phyloP scores from a whole-genome alignment of 2,329 filamentous ascomycete genomes.

The Fusarium compactum region DNA sequence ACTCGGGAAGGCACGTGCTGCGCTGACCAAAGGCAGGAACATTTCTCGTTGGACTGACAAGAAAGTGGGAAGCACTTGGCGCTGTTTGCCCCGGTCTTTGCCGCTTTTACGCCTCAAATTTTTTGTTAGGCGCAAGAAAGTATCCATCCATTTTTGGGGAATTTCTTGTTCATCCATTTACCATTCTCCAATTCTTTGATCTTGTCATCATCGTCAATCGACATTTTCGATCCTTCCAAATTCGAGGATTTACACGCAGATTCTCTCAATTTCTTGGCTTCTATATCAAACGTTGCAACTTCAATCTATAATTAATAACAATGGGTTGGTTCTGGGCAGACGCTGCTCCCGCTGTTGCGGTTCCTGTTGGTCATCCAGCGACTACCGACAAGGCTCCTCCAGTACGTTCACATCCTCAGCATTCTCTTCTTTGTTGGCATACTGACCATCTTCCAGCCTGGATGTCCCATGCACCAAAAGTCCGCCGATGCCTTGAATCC shows the following conservation, averaged over 20 bases:
- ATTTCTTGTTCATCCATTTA: slow-evolving; percentile 36
- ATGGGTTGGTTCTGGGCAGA: slow-evolving; percentile 78
- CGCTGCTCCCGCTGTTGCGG: slow-evolving; percentile 52
- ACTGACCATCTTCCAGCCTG: slow-evolving; percentile 55
- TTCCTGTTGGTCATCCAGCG: slow-evolving; percentile 51
- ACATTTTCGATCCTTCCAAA: slow-evolving; percentile 6
- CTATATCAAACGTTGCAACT: slow-evolving; percentile 1
- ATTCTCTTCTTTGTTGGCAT: background rate
- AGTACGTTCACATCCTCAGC: slow-evolving; percentile 41
- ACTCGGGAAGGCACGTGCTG: slow-evolving; percentile 45
- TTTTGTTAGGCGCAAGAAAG: slow-evolving; percentile 34
- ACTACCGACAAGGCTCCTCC: slow-evolving; percentile 50
- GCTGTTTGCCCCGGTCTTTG: slow-evolving; percentile 33
- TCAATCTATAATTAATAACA: slow-evolving; percentile 16
- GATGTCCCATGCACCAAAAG: slow-evolving; percentile 70
- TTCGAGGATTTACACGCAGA: background rate
- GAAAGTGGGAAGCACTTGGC: slow-evolving; percentile 10
- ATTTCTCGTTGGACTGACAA: slow-evolving; percentile 1
- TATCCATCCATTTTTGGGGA: slow-evolving; percentile 13
- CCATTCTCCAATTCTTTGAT: slow-evolving; percentile 34
- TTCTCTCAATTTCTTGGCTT: background rate
- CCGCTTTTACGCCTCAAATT: slow-evolving; percentile 27
- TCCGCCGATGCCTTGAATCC: slow-evolving; percentile 61
- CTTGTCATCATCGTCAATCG: slow-evolving; percentile 30
- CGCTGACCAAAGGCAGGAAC: slow-evolving; percentile 1